Conservation (phyloP, 345 rosid genomes). For the Populus alba region DNA sequence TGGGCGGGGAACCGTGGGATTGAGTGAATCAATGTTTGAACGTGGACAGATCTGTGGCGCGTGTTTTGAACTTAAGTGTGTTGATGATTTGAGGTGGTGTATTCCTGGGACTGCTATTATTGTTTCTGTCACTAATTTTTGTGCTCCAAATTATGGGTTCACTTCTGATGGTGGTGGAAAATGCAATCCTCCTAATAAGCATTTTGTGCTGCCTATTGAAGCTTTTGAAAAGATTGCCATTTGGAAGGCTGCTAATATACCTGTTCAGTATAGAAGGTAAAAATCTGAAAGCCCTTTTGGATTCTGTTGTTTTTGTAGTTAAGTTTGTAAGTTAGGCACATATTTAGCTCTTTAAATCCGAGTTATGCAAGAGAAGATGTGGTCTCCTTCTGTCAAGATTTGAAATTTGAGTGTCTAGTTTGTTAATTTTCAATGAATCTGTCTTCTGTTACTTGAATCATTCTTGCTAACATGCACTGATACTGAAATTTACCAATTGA, state of each 20-base stretch:
- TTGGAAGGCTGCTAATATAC: slow-evolving; percentile 99
- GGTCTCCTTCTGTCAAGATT: neutral
- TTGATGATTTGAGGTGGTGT: slow-evolving; percentile 86
- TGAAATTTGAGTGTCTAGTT: neutral
- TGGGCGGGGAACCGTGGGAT: slow-evolving; percentile 86
- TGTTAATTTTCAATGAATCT: neutral
- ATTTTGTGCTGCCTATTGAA: slow-evolving; percentile 89
- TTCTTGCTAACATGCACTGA: neutral
- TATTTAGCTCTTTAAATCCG: neutral
- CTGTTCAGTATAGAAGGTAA: slow-evolving; percentile 86
- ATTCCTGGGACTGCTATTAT: slow-evolving; percentile 86
- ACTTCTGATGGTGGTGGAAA: slow-evolving; percentile 75
- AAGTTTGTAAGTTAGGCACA: neutral
- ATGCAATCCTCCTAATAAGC: slow-evolving; percentile 92
- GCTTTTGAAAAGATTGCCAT: slow-evolving; percentile 94
- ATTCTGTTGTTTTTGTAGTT: neutral
- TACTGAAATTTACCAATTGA: neutral
- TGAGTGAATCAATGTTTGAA: slow-evolving; percentile 72
- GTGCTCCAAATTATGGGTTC: slow-evolving; percentile 95
- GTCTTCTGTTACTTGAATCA: neutral
- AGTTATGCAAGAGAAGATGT: neutral
- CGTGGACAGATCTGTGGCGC: slow-evolving; percentile 99
- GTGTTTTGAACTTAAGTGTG: slow-evolving; percentile 82
- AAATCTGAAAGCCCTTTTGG: neutral
- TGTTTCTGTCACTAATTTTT: slow-evolving; percentile 83